Evolutionary conservation across 768 basidiomycete species (phyloP).

Genomic region (Xerocomellus dryophilus): DNA sequence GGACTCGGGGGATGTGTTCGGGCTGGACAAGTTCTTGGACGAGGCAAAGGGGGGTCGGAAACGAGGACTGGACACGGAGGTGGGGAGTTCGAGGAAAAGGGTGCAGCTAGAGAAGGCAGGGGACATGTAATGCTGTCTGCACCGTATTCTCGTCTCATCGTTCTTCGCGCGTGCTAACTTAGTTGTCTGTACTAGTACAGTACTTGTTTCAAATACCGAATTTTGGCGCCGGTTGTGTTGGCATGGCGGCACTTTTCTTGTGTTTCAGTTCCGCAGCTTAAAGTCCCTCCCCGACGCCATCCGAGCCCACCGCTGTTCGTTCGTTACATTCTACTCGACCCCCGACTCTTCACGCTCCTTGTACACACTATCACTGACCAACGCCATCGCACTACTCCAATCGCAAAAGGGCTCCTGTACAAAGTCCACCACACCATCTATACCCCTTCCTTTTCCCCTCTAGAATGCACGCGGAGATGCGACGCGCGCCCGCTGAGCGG

Average conservation of each 20-base stretch:
- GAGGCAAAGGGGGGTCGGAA: constrained; percentile 96
- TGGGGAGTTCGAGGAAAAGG: constrained; percentile 66
- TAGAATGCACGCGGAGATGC: constrained; percentile 26
- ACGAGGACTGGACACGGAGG: constrained; percentile 76
- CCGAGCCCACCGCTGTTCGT: not conserved
- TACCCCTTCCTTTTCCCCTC: not conserved
- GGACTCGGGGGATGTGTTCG: constrained; percentile 95
- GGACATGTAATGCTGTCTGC: constrained; percentile 33
- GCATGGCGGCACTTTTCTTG: constrained; percentile 14
- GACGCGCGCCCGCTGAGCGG: constrained; percentile 34
- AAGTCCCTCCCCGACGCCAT: not conserved
- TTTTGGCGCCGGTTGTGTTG: constrained; percentile 6
- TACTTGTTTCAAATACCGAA: not conserved
- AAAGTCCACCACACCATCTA: not conserved
- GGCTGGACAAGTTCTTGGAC: constrained; percentile 94
- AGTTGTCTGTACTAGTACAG: not conserved
- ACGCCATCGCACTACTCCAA: not conserved
- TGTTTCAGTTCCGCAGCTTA: not conserved
- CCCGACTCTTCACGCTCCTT: constrained; percentile 19
- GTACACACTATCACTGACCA: not conserved
- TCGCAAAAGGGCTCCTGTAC: not conserved
- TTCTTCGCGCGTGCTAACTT: not conserved
- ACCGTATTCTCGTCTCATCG: not conserved
- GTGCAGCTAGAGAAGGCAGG: constrained; percentile 64
- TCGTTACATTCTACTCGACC: constrained; percentile 6